Conservation (phyloP, 352 stramenopile genomes). For the Globisporangium parvum region DNA sequence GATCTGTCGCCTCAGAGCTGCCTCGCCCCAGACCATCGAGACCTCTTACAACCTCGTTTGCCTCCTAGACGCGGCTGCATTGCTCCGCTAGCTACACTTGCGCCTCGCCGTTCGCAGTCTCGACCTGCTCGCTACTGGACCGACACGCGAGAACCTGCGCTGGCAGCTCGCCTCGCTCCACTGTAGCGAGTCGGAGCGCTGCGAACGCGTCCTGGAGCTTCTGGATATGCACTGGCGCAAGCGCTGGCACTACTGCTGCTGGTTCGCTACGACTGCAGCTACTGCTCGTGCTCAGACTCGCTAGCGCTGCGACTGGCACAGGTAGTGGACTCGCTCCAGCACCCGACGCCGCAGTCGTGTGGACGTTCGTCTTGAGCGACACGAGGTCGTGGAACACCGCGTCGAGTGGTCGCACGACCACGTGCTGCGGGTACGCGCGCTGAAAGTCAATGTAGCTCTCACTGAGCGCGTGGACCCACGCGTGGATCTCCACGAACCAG, state of each 20-base stretch:
- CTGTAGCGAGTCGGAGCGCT: not conserved
- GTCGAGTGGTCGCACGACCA: constrained; percentile 27
- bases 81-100: no score
- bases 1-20: no score
- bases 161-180: not conserved
- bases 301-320: not conserved
- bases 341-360: not conserved
- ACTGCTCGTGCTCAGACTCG: not conserved
- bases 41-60: no score
- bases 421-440: constrained; percentile 14
- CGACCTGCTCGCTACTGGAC: no score
- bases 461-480: constrained; percentile 28
- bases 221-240: not conserved
- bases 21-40: no score
- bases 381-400: constrained; percentile 19
- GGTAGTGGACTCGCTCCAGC: not conserved
- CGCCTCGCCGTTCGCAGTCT: no score
- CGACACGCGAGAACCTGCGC: no score
- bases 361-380: constrained; percentile 11
- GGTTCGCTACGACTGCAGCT: not conserved
- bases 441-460: constrained; percentile 29
- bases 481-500: constrained; percentile 34
- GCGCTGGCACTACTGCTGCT: not conserved
- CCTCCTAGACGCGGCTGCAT: no score
- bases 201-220: not conserved